Conservation (phyloP, 768 basidiomycete genomes). For the Gymnopilus dilepis region DNA sequence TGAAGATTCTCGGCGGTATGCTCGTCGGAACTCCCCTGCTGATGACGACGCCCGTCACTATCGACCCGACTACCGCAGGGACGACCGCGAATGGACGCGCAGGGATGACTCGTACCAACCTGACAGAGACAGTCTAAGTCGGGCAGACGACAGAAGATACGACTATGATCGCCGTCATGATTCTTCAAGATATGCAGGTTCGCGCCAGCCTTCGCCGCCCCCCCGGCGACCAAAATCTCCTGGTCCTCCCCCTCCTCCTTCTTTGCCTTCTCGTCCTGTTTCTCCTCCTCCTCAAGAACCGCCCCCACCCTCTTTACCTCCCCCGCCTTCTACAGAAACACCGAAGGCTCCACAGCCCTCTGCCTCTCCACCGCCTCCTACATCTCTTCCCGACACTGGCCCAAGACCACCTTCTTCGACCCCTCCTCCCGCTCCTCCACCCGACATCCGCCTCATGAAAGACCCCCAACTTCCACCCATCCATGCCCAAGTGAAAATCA, state of each 20-base stretch:
- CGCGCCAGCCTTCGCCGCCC: slow-evolving; percentile 1
- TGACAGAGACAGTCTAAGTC: slow-evolving; percentile 11
- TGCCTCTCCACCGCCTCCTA: slow-evolving; percentile 34
- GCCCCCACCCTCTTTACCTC: slow-evolving; percentile 34
- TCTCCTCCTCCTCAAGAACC: slow-evolving; percentile 27
- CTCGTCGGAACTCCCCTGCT: slow-evolving; percentile 15
- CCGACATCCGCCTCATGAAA: slow-evolving; percentile 34
- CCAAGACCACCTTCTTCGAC: slow-evolving; percentile 34
- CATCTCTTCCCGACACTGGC: slow-evolving; percentile 27
- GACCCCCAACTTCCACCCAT: slow-evolving; percentile 38
- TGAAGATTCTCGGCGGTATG: slow-evolving; percentile 30
- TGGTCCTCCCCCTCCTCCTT: slow-evolving; percentile 22
- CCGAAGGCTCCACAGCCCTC: slow-evolving; percentile 23
- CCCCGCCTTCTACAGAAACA: slow-evolving; percentile 20
- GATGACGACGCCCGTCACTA: slow-evolving; percentile 28
- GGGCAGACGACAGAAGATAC: slow-evolving; percentile 28
- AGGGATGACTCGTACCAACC: slow-evolving; percentile 31
- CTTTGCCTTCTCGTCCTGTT: slow-evolving; percentile 21
- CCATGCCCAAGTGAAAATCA: slow-evolving; percentile 49
- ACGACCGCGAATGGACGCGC: slow-evolving; percentile 40
- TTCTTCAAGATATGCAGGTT: background rate
- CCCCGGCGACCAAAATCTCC: slow-evolving; percentile 7
- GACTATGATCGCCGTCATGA: slow-evolving; percentile 25
- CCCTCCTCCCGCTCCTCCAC: slow-evolving; percentile 37
- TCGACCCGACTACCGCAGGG: slow-evolving; percentile 31